Conservation (phyloP, 768 basidiomycete genomes). For the Hypholoma fasciculare region DNA sequence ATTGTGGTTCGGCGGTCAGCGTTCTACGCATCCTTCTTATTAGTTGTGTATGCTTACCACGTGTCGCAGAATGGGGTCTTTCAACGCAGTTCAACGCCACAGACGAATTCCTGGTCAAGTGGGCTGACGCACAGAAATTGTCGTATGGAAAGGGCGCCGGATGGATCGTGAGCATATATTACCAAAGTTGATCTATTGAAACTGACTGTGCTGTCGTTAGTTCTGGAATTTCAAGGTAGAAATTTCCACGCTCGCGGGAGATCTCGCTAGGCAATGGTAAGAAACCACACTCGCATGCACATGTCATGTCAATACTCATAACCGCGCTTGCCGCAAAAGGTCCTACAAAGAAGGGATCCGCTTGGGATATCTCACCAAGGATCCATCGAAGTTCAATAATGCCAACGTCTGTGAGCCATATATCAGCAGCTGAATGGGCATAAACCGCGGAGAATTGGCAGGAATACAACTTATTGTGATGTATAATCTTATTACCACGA, state of each 20-base stretch:
- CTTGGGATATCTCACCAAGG: slow-evolving; percentile 59
- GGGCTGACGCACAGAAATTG: slow-evolving; percentile 79
- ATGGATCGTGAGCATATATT: slow-evolving; percentile 56
- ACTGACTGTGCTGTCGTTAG: slow-evolving; percentile 17
- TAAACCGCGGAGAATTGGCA: too few species aligned
- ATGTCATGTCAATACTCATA: neutral
- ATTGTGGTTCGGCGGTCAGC: slow-evolving; percentile 40
- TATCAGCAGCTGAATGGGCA: slow-evolving; percentile 12
- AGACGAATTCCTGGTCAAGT: slow-evolving; percentile 58
- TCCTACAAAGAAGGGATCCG: slow-evolving; percentile 65
- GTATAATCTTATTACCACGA: too few species aligned
- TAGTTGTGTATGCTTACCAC: neutral
- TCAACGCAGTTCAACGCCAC: slow-evolving; percentile 65
- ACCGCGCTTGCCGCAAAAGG: slow-evolving; percentile 35
- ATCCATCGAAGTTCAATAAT: slow-evolving; percentile 58
- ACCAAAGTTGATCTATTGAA: neutral
- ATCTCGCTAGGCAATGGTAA: slow-evolving; percentile 66
- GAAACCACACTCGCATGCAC: slow-evolving; percentile 13
- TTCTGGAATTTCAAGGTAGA: slow-evolving; percentile 79
- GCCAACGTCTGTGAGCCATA: slow-evolving; percentile 66
- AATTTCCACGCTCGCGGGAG: slow-evolving; percentile 47
- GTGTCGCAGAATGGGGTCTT: slow-evolving; percentile 44
- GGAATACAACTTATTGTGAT: too few species aligned
- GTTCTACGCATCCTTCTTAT: neutral
- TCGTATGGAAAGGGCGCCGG: slow-evolving; percentile 58